Conservation (phyloP, 352 stramenopile genomes). For the Phytophthora pistaciae region DNA sequence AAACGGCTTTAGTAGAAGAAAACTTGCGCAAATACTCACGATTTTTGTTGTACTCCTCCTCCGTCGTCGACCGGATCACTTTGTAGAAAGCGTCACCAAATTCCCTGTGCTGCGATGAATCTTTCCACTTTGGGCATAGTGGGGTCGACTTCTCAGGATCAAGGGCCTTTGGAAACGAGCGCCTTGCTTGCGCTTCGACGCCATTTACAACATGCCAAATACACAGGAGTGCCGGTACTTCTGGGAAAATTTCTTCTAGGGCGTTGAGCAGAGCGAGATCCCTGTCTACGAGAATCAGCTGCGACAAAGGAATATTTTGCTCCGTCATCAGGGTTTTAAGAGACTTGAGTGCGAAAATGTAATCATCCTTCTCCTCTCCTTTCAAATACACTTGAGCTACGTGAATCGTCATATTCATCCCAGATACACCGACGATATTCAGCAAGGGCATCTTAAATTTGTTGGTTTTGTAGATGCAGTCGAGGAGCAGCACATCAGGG, state of each 20-base stretch:
- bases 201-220: not conserved
- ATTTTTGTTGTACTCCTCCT: conserved; percentile 13
- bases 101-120: not conserved
- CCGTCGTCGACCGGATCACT: not conserved
- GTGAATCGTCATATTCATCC: conserved; percentile 32
- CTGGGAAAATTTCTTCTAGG: not conserved
- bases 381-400: conserved; percentile 21
- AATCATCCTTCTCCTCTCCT: conserved; percentile 1
- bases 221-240: not conserved
- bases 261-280: not conserved
- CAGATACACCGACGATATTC: conserved; percentile 19
- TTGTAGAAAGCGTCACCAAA: conserved; percentile 17
- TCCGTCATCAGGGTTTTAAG: not conserved
- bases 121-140: not conserved
- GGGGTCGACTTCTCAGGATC: too few relatives aligned
- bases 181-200: not conserved
- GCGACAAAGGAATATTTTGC: not conserved
- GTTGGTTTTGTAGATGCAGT: conserved; percentile 29
- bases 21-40: too few relatives aligned
- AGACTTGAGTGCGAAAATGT: not conserved
- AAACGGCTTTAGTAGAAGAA: too few relatives aligned
- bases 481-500: conserved; percentile 6
- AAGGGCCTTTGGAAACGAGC: not conserved
- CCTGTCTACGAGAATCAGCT: not conserved
- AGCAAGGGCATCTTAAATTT: conserved; percentile 22